These are phyloP conservation scores for Phytophthora citricola DNA, from an alignment of 352 stramenopile genomes.

Conservation along the genomic window DNA sequence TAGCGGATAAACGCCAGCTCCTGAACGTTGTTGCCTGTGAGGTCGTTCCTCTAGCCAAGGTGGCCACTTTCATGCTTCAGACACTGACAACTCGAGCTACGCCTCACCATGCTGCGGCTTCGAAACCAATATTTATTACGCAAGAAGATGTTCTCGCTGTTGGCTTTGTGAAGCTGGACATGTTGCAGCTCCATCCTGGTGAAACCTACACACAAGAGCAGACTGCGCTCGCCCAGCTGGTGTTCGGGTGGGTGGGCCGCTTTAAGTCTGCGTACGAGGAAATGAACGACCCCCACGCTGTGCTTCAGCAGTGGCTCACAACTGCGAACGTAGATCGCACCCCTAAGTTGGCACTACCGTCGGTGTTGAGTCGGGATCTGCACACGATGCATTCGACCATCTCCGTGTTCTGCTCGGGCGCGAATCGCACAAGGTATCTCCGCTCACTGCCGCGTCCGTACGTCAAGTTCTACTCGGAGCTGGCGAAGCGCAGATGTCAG, in stretches of 20 bases:
- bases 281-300: conserved; percentile 75
- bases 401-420: conserved; percentile 69
- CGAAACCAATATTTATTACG: conserved; percentile 72
- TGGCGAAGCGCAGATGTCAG: conserved; percentile 82
- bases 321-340: conserved; percentile 60
- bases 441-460: conserved; percentile 77
- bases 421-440: conserved; percentile 75
- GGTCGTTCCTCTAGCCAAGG: conserved; percentile 72
- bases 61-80: conserved; percentile 74
- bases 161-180: conserved; percentile 56
- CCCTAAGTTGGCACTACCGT: conserved; percentile 41
- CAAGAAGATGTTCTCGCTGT: conserved; percentile 49
- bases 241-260: conserved; percentile 65
- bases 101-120: conserved; percentile 24
- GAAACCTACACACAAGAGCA: conserved; percentile 22
- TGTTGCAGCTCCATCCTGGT: conserved; percentile 14
- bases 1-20: conserved; percentile 52
- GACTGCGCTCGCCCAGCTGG: conserved; percentile 40
- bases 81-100: conserved; percentile 28
- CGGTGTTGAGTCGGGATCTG: conserved; percentile 67
- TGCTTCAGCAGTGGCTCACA: conserved; percentile 82
- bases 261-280: conserved; percentile 78
- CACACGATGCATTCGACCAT: conserved; percentile 84
- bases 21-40: conserved; percentile 82
- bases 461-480: conserved; percentile 86